Percentiles rank a stretch among this genome's conserved stretches.
phyloP scores from a whole-genome alignment of 306 rosid genomes.

The Abrus precatorius region DNA sequence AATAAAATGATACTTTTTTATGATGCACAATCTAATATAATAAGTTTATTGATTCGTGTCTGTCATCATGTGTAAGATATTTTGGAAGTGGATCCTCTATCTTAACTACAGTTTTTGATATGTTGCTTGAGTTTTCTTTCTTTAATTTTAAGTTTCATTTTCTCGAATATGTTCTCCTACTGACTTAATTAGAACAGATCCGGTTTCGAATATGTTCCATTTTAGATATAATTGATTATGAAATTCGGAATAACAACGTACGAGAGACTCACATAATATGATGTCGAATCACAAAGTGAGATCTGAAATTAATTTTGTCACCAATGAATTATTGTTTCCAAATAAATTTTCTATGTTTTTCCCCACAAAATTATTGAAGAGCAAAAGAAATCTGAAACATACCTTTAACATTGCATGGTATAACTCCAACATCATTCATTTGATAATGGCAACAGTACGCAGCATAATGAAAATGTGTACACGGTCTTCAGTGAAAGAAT shows the following conservation, averaged over 20 bases:
- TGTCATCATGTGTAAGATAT: background rate
- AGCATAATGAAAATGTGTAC: conserved; percentile 28
- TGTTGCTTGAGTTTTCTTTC: background rate
- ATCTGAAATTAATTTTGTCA: background rate
- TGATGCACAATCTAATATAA: too few relatives aligned
- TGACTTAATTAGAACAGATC: background rate
- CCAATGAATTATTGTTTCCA: background rate
- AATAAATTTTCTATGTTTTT: background rate
- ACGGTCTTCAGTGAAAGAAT: conserved; percentile 11
- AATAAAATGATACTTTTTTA: too few relatives aligned
- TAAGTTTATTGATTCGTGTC: background rate
- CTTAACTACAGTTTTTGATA: background rate
- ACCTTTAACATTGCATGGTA: conserved; percentile 38
- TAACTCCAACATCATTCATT: conserved; percentile 37
- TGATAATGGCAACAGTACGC: conserved; percentile 17
- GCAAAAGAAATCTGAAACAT: conserved; percentile 28
- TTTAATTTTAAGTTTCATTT: background rate
- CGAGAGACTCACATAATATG: background rate
- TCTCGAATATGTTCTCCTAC: background rate
- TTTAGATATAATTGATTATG: background rate
- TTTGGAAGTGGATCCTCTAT: background rate
- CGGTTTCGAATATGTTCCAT: background rate
- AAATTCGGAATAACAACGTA: background rate
- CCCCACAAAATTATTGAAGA: background rate
- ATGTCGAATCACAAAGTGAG: background rate